These are phyloP conservation scores for Furculomyces boomerangus DNA, from an alignment of 371 early-diverging fungal species.

Conservation along the genomic window DNA sequence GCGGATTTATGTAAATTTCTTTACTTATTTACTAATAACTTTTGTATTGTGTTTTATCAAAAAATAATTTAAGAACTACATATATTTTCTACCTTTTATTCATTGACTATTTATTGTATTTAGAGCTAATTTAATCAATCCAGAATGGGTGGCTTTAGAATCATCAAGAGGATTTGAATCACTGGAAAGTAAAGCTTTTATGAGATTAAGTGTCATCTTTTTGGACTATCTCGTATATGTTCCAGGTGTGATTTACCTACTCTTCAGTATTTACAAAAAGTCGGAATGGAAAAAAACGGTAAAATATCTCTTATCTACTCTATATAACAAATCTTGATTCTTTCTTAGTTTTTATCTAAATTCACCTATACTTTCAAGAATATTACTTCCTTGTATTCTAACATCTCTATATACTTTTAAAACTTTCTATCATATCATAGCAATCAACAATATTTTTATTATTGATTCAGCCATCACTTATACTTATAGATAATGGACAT, in stretches of 20 bases:
- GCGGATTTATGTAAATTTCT: slow-evolving; percentile 35
- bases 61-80: neutral
- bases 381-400: too few species aligned
- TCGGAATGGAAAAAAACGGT: slow-evolving; percentile 20
- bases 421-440: too few species aligned
- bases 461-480: slow-evolving; percentile 65
- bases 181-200: slow-evolving; percentile 53
- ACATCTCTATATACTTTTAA: too few species aligned
- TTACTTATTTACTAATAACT: neutral
- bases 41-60: neutral
- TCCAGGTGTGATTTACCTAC: slow-evolving; percentile 46
- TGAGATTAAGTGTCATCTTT: slow-evolving; percentile 66
- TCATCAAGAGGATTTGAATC: slow-evolving; percentile 69
- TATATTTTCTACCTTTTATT: neutral
- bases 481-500: slow-evolving; percentile 88
- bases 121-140: slow-evolving; percentile 47
- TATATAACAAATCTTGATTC: too few species aligned
- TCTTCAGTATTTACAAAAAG: neutral
- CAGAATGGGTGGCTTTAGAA: slow-evolving; percentile 70
- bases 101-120: neutral
- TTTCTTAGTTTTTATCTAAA: neutral
- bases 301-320: neutral
- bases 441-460: slow-evolving; percentile 31
- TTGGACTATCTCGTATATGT: slow-evolving; percentile 59
- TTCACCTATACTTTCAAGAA: neutral